A percentile compares a stretch with the other conserved stretches of the same genome.
Conservation (phyloP, 495 filamentous ascomycete species). For the Xylona heveae region DNA sequence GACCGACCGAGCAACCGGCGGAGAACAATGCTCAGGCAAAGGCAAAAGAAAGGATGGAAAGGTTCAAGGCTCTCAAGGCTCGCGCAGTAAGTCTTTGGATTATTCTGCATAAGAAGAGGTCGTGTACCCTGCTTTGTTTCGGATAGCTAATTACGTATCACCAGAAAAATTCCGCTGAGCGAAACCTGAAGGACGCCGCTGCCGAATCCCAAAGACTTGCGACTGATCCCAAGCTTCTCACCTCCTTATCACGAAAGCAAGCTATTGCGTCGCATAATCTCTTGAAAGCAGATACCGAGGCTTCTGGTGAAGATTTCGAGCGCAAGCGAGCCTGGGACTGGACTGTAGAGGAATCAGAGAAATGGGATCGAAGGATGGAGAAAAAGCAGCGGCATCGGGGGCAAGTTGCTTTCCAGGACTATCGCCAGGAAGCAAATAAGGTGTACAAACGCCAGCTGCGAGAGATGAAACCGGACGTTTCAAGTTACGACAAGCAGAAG, state of each 20-base stretch:
- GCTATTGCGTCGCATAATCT: conserved; percentile 83
- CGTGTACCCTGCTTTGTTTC: neutral
- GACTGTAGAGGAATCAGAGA: conserved; percentile 83
- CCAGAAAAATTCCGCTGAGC: conserved; percentile 48
- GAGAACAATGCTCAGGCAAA: conserved; percentile 13
- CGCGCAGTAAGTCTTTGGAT: conserved; percentile 32
- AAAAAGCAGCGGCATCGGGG: conserved; percentile 73
- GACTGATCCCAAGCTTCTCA: conserved; percentile 50
- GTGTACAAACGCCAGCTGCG: conserved; percentile 82
- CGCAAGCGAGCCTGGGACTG: conserved; percentile 97
- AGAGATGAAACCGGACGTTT: conserved; percentile 39
- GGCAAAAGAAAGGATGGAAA: conserved; percentile 33
- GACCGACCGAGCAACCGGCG: no score
- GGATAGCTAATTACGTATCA: neutral
- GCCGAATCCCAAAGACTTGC: conserved; percentile 63
- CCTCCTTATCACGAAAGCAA: conserved; percentile 52
- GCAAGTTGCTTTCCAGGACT: conserved; percentile 79
- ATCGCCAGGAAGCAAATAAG: conserved; percentile 66
- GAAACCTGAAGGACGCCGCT: conserved; percentile 66
- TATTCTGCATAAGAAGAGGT: neutral
- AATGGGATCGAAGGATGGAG: conserved; percentile 74
- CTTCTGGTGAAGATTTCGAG: conserved; percentile 79
- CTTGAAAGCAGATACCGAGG: conserved; percentile 73
- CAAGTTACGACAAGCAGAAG: conserved; percentile 70
- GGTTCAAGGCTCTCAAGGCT: conserved; percentile 71